A percentile compares a stretch with the other conserved stretches of the same genome.
phyloP scores from a whole-genome alignment of 2,329 filamentous ascomycete species.

The Pseudogymnoascus sp. region DNA sequence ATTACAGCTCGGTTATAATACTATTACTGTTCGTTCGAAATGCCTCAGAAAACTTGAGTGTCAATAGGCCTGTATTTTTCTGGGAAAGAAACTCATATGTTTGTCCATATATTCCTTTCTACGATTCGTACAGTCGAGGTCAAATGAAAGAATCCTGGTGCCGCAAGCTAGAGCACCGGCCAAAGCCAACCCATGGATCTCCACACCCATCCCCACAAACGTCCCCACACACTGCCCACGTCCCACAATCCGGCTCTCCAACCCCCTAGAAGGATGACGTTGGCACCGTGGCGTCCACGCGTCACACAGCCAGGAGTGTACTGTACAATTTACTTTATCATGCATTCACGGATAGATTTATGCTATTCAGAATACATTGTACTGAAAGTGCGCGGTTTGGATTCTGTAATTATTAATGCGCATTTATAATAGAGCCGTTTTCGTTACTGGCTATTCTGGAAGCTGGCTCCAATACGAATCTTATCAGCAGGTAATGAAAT shows the following conservation, averaged over 20 bases:
- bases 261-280: neutral
- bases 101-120: neutral
- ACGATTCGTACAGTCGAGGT: neutral
- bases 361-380: neutral
- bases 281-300: neutral
- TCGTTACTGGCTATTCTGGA: neutral
- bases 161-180: neutral
- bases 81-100: neutral
- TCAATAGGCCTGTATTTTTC: neutral
- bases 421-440: neutral
- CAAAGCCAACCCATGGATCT: neutral
- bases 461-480: neutral
- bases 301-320: neutral
- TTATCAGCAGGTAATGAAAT: neutral
- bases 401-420: neutral
- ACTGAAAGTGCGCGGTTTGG: neutral
- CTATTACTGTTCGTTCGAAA: neutral
- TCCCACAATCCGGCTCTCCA: neutral
- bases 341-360: neutral
- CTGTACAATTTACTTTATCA: neutral
- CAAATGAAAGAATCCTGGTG: neutral
- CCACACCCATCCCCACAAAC: neutral
- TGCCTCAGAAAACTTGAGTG: neutral
- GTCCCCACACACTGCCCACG: neutral
- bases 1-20: neutral